phyloP scores from a whole-genome alignment of 2,329 filamentous ascomycete genomes.

The Phoma sp. region DNA sequence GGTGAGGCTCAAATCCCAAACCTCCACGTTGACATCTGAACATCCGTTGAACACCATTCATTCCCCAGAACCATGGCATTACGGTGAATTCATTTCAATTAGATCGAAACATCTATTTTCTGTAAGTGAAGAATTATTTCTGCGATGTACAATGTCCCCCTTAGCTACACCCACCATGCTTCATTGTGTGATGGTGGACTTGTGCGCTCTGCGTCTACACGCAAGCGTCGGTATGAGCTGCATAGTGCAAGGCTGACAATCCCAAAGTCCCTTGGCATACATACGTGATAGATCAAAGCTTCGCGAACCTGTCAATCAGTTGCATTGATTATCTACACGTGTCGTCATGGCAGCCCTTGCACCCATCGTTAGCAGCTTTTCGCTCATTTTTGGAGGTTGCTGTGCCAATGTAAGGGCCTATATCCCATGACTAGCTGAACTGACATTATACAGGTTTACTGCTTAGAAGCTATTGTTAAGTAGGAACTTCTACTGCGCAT shows the following conservation, averaged over 20 bases:
- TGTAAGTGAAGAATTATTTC: neutral
- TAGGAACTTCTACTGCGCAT: conserved; percentile 57
- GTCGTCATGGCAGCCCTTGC: conserved; percentile 44
- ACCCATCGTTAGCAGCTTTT: conserved; percentile 66
- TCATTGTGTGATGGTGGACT: neutral
- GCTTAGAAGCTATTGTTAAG: conserved; percentile 94
- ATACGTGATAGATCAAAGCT: neutral
- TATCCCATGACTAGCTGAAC: neutral
- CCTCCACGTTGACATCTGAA: conserved; percentile 42
- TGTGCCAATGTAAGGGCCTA: conserved; percentile 79
- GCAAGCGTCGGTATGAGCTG: neutral
- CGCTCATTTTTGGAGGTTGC: conserved; percentile 92
- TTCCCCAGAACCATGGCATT: neutral
- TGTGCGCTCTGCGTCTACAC: neutral
- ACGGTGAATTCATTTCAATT: neutral
- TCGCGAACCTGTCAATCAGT: neutral
- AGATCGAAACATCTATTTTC: neutral
- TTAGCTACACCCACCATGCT: neutral
- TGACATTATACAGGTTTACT: conserved; percentile 74
- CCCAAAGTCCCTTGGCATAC: neutral
- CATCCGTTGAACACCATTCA: neutral
- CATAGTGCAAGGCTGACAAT: neutral
- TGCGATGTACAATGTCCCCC: neutral
- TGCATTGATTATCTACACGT: neutral
- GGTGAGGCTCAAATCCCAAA: conserved; percentile 32